These are phyloP conservation scores for Laetiporus sulphureus DNA, from an alignment of 1,284 basidiomycete genomes.

Conservation along the genomic window DNA sequence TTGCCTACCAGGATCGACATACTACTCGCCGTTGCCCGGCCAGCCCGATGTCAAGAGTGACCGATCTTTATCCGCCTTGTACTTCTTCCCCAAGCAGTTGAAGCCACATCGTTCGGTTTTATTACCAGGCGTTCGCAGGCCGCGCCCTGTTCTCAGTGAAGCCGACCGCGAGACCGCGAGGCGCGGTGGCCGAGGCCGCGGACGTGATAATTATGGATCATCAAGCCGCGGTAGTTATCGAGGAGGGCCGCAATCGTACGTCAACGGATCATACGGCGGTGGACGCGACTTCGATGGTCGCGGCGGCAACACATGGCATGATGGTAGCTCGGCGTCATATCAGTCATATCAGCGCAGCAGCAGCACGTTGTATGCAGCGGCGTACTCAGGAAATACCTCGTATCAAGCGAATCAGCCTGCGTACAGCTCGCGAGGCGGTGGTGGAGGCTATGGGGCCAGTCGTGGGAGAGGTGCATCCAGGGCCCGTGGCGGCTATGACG, in stretches of 20 bases:
- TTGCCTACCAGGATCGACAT: constrained; percentile 89
- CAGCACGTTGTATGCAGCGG: background rate
- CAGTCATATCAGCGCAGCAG: constrained; percentile 9
- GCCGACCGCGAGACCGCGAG: constrained; percentile 69
- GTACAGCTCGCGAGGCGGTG: constrained; percentile 1
- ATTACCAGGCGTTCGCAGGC: constrained; percentile 67
- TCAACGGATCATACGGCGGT: constrained; percentile 12
- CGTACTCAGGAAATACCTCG: constrained; percentile 2
- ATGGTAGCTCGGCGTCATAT: constrained; percentile 9
- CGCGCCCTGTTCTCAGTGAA: constrained; percentile 57
- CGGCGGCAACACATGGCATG: constrained; percentile 13
- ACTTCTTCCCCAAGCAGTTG: constrained; percentile 85
- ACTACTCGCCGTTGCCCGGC: constrained; percentile 66
- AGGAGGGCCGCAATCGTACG: constrained; percentile 11
- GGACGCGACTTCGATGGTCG: constrained; percentile 15
- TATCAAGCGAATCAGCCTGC: constrained; percentile 11
- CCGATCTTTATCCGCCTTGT: constrained; percentile 80
- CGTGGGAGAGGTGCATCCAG: constrained; percentile 12
- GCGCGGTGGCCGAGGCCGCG: constrained; percentile 34
- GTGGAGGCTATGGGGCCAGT: constrained; percentile 7
- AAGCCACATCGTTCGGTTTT: constrained; percentile 83
- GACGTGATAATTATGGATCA: constrained; percentile 18
- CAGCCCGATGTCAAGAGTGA: constrained; percentile 82
- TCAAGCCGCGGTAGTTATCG: constrained; percentile 13
- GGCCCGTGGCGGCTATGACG: constrained; percentile 11